Evolutionary conservation across 2,329 filamentous ascomycete species (phyloP).

Genomic region (Calonectria hongkongensis): DNA sequence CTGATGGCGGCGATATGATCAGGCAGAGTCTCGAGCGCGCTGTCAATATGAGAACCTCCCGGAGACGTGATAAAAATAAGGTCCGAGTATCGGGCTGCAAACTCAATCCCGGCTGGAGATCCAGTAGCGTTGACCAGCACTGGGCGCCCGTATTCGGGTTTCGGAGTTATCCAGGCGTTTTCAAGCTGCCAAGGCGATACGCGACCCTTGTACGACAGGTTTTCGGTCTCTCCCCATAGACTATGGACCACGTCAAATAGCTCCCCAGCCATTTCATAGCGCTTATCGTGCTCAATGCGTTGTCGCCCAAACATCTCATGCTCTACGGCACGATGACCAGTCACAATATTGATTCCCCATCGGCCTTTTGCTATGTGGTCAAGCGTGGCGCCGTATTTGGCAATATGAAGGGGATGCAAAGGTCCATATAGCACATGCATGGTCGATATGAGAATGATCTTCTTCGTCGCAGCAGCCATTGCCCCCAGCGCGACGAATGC

Average conservation of each 20-base stretch:
- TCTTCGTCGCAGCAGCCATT: slow-evolving; percentile 10
- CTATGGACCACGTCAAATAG: slow-evolving; percentile 8
- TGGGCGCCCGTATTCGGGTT: slow-evolving; percentile 9
- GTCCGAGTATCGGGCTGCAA: slow-evolving; percentile 9
- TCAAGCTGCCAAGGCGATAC: slow-evolving; percentile 13
- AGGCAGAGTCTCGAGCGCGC: not conserved
- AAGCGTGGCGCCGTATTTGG: slow-evolving; percentile 4
- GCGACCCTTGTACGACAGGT: slow-evolving; percentile 2
- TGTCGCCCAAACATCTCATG: slow-evolving; percentile 12
- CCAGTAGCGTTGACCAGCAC: slow-evolving; percentile 16
- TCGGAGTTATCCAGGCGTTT: slow-evolving; percentile 14
- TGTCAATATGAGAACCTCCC: slow-evolving; percentile 8
- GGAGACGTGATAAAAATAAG: slow-evolving; percentile 5
- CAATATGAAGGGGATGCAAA: slow-evolving; percentile 16
- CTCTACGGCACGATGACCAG: not conserved
- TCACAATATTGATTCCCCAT: slow-evolving; percentile 17
- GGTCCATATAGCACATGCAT: slow-evolving; percentile 8
- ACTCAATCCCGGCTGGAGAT: not conserved
- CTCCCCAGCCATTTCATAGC: slow-evolving; percentile 1
- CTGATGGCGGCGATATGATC: slow-evolving; percentile 2
- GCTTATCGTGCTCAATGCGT: slow-evolving; percentile 12
- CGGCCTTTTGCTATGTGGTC: slow-evolving; percentile 8
- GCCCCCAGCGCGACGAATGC: slow-evolving; percentile 4
- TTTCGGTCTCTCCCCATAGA: not conserved
- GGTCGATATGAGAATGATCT: slow-evolving; percentile 6